A percentile compares a stretch with the other conserved stretches of the same genome.
Conservation (phyloP, 306 rosid genomes). For the Acacia confusa region DNA sequence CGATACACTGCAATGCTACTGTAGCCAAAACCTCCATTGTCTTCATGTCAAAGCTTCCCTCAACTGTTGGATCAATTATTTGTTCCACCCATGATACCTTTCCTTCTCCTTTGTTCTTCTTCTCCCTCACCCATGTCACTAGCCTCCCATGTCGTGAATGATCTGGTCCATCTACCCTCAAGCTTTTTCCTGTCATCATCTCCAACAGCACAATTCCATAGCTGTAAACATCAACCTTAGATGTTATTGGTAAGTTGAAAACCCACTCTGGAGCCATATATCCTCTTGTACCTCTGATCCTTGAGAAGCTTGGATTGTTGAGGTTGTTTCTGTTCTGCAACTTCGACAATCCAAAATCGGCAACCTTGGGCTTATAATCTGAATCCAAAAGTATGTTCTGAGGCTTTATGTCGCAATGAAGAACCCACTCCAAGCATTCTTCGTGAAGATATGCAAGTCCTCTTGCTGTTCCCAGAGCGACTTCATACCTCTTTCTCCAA, state of each 20-base stretch:
- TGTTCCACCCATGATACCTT: constrained; percentile 2
- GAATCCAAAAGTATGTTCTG: too few relatives aligned
- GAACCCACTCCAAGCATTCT: too few relatives aligned
- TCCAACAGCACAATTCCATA: constrained; percentile 45
- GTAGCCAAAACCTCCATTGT: constrained; percentile 26
- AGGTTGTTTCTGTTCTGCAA: too few relatives aligned
- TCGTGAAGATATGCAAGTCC: too few relatives aligned
- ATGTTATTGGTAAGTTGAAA: constrained; percentile 39
- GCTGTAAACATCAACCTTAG: constrained; percentile 55
- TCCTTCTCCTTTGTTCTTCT: not conserved
- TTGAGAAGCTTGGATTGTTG: too few relatives aligned
- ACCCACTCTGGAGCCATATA: constrained; percentile 56
- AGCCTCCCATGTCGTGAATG: constrained; percentile 29
- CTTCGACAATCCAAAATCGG: too few relatives aligned
- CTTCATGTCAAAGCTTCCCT: too few relatives aligned
- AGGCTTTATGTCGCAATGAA: too few relatives aligned
- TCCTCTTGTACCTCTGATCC: constrained; percentile 43
- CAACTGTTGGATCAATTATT: constrained; percentile 29
- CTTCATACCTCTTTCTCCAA: not conserved
- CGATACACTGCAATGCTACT: constrained; percentile 34
- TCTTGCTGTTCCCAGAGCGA: too few relatives aligned
- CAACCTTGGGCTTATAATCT: too few relatives aligned
- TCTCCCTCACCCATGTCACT: constrained; percentile 42
- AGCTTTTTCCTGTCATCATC: constrained; percentile 39
- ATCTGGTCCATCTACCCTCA: constrained; percentile 4